Evolutionary conservation across 2,329 filamentous ascomycete species (phyloP).

Genomic region (Phaeosphaeriaceae sp.): DNA sequence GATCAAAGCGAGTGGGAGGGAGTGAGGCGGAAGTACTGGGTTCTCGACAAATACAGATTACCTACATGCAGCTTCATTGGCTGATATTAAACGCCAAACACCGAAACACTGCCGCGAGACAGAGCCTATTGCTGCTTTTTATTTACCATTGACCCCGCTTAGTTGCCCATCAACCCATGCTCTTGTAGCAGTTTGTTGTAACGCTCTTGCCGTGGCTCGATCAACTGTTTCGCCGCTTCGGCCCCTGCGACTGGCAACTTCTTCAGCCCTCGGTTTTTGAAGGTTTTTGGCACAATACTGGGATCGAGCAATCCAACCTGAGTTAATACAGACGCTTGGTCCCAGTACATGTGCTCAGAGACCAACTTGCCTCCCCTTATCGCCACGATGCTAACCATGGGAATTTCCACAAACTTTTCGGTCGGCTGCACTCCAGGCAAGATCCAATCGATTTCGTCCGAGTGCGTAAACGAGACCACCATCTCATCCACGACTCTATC

Average conservation of each 20-base stretch:
- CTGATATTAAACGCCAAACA: slow-evolving; percentile 47
- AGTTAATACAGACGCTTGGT: slow-evolving; percentile 63
- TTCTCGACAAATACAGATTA: slow-evolving; percentile 76
- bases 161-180: slow-evolving; percentile 42
- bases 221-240: slow-evolving; percentile 52
- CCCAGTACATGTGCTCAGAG: slow-evolving; percentile 66
- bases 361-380: slow-evolving; percentile 60
- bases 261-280: slow-evolving; percentile 49
- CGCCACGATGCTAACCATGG: slow-evolving; percentile 62
- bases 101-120: slow-evolving; percentile 13
- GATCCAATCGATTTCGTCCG: slow-evolving; percentile 63
- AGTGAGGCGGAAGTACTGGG: slow-evolving; percentile 89
- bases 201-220: slow-evolving; percentile 48
- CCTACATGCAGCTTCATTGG: slow-evolving; percentile 77
- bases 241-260: slow-evolving; percentile 49
- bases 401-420: slow-evolving; percentile 61
- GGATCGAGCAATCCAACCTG: slow-evolving; percentile 64
- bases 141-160: slow-evolving; percentile 22
- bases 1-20: slow-evolving; percentile 83
- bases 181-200: slow-evolving; percentile 50
- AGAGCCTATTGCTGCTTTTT: not conserved
- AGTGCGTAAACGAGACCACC: slow-evolving; percentile 62
- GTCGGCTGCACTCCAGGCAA: slow-evolving; percentile 64
- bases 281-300: slow-evolving; percentile 55
- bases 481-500: slow-evolving; percentile 67